Evolutionary conservation across 1,284 basidiomycete genomes (phyloP).

Genomic region (Mixia osmundae): DNA sequence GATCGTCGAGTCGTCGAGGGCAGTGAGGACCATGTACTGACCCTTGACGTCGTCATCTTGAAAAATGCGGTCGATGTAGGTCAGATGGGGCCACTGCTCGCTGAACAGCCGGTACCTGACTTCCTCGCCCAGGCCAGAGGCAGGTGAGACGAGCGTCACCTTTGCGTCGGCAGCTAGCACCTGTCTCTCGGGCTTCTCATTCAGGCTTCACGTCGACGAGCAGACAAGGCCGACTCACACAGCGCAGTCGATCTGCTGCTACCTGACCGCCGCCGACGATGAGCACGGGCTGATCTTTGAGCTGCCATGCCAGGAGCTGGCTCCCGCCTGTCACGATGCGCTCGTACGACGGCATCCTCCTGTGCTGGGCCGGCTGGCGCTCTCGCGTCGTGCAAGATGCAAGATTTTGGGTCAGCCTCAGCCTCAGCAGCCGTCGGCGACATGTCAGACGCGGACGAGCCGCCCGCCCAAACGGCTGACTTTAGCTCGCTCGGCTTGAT

Average conservation of each 20-base stretch:
- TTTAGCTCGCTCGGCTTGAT: constrained; percentile 55
- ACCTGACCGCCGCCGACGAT: constrained; percentile 76
- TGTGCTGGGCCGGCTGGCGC: too few species aligned
- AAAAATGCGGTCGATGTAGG: constrained; percentile 48
- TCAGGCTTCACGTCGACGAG: constrained; percentile 26
- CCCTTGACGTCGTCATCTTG: constrained; percentile 25
- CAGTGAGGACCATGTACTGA: constrained; percentile 79
- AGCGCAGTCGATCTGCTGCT: constrained; percentile 49
- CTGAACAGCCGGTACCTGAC: constrained; percentile 20
- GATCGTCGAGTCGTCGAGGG: constrained; percentile 59
- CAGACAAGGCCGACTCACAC: too few species aligned
- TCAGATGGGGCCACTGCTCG: constrained; percentile 18
- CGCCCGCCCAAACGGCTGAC: too few species aligned
- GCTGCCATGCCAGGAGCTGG: constrained; percentile 64
- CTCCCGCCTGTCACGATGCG: constrained; percentile 33
- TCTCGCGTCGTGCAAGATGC: too few species aligned
- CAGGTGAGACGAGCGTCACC: constrained; percentile 40
- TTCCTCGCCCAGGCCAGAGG: constrained; percentile 33
- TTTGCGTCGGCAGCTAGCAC: constrained; percentile 26
- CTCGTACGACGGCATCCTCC: constrained; percentile 11
- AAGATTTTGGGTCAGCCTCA: neutral
- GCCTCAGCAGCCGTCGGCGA: neutral
- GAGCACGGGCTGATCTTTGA: constrained; percentile 53
- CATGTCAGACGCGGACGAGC: constrained; percentile 8
- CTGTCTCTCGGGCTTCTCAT: too few species aligned